Evolutionary conservation across 371 early-diverging fungal species (phyloP).

Genomic region (Choanephora cucurbitarum): DNA sequence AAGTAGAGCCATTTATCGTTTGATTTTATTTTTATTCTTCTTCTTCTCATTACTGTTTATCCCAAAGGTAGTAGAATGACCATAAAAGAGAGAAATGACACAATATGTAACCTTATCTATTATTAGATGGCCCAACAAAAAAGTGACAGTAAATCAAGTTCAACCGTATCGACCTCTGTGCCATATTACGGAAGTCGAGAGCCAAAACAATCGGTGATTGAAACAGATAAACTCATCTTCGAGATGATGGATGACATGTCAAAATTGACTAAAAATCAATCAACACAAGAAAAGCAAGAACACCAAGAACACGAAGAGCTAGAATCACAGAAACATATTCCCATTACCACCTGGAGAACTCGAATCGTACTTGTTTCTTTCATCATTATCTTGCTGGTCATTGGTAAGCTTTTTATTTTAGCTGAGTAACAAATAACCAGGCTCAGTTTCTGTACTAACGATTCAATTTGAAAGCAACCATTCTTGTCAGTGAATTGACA

Average conservation of each 20-base stretch:
- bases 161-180: background rate
- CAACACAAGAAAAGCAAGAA: background rate
- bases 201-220: constrained; percentile 17
- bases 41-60: background rate
- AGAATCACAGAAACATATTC: constrained; percentile 1
- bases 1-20: background rate
- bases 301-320: background rate
- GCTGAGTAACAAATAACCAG: background rate
- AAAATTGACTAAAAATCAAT: background rate
- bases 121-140: background rate
- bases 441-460: background rate
- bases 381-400: constrained; percentile 19
- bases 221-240: constrained; percentile 20
- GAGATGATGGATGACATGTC: constrained; percentile 26
- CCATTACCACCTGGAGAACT: constrained; percentile 10
- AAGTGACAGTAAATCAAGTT: background rate
- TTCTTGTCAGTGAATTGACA: constrained; percentile 23
- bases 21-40: background rate
- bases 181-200: constrained; percentile 26
- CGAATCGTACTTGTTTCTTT: constrained; percentile 13
- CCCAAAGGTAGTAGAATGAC: background rate
- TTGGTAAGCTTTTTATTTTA: constrained; percentile 17
- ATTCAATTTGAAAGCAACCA: constrained; percentile 10
- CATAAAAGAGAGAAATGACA: background rate
- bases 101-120: background rate